Conservation (phyloP, 345 rosid genomes). For the Draba incana region DNA sequence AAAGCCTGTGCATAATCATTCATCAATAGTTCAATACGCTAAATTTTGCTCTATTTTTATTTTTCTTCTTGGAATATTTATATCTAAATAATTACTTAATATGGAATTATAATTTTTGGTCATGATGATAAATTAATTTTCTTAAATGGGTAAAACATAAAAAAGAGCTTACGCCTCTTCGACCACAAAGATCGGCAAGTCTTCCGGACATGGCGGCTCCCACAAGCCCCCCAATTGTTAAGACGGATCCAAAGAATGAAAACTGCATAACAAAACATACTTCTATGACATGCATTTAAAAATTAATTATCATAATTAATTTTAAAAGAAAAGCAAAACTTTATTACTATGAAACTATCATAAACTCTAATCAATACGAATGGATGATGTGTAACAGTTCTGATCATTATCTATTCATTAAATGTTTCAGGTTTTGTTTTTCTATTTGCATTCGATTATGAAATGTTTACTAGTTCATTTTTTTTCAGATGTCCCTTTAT, state of each 20-base stretch:
- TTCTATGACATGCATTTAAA: too few species aligned
- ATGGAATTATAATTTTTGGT: background rate
- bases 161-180: conserved; percentile 62
- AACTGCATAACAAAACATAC: conserved; percentile 47
- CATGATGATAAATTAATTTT: background rate
- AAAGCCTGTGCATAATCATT: conserved; percentile 38
- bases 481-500: background rate
- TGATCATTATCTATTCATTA: background rate
- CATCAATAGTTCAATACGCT: background rate
- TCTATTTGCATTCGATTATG: background rate
- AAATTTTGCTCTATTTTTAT: background rate
- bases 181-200: conserved; percentile 70
- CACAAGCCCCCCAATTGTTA: conserved; percentile 82
- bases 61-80: background rate
- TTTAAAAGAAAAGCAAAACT: background rate
- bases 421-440: background rate
- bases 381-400: background rate
- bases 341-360: background rate
- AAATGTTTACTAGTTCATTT: background rate
- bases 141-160: background rate
- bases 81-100: background rate
- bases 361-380: background rate
- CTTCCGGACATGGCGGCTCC: conserved; percentile 81
- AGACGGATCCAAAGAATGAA: conserved; percentile 76
- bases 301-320: background rate